Base-by-base conservation (phyloP, 371 early-diverging fungal genomes). In the Lichtheimia corymbifera region DNA sequence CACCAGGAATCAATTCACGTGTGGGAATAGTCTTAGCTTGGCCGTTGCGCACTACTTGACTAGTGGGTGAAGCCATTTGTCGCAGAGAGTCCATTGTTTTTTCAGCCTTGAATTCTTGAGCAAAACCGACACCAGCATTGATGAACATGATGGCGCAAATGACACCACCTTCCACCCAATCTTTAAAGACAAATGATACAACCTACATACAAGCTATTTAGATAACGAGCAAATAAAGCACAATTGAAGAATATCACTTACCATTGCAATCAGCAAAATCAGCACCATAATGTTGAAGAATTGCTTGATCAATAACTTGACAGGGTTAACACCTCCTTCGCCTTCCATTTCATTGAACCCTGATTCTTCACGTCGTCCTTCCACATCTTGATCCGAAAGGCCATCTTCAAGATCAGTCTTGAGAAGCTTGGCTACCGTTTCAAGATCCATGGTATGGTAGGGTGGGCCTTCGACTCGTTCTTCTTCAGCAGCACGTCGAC, bases 71-170 rank as follows among this genome's bases (percentile, higher is more conserved):
- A n/a, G 89, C 82, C 80, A 95, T 83, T 53, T 89, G 86, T 58
- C 91, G 78, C 47, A 95, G 76, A 17, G 94, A 91, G 53, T 93
- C 94, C 86, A 95, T 83, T 12, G 96, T 93, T 58, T 89, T 83
- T 70, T 93, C 93, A 6, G 96, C 93, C 53, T 89, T 87, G 70
- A 83, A 92, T 70, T 95, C 96, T 75, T 95, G 96, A 41, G 82
- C 71, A 64, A 94, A 93, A 2, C 94, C 94, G 54, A 95, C 88
- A 17, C 79, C 72, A 30, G 91, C 87, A 72, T 94, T 95, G 53
- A 90, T 63, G 45, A 88, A 66, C 55, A 93, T 90, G 53, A 94
- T 91, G 53, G 86, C 79, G n/a, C 87, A 68, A 28, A 95, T 86
- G 20, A 89, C 86, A 43, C 85, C 84, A 27, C 79, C 87, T 75